Base-by-base conservation (phyloP, 164 flowering plant genomes). In the Kingdonia uniflora region DNA sequence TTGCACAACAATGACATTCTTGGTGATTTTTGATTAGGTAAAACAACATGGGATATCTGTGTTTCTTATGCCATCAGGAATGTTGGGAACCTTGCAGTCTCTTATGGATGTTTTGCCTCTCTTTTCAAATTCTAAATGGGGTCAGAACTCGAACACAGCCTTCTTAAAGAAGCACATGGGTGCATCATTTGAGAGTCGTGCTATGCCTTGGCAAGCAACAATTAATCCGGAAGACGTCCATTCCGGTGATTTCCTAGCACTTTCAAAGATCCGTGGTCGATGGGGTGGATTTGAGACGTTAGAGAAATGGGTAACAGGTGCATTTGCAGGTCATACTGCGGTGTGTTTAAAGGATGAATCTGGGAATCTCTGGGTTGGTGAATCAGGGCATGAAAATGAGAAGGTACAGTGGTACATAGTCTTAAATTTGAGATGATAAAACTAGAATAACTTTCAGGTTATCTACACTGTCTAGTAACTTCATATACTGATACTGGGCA, bases 251-350 rank as follows among this genome's bases (percentile, higher is more conserved):
- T 89, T 94, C 57, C 71, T 94, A 58, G 99, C 97, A 5, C 71
- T 90, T 24, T 89, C 97, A 26, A 94, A 89, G 72, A 89, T 94
- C 60, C 96, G 97, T 60, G 99, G 99, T 23, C 80, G 96, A 42
- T 90, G 99, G 99, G 99, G 99, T 63, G 99, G 95, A 26, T 89
- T 94, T 77, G 99, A 94, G 73, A 85, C 99, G 33, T 73, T 94
- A 49, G 99, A 94, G 67, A 94, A 94, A 68, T 94, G 99, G 99
- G 99, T 94, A 41, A 94, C 97, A 2, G 99, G 99, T 41, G 94
- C 99, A 24, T 94, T 85, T 78, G 99, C 97, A 63, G 99, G 99
- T 49, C 97, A 94, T 41, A 87, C 99, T 29, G 92, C 99, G 0
- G 99, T 94, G 61, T 94, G 99, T 67, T 61, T 94, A 68, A 94